Evolutionary conservation across 176 grass and related monocot genomes (phyloP).

Genomic region (Dendrocalamus sinicus): DNA sequence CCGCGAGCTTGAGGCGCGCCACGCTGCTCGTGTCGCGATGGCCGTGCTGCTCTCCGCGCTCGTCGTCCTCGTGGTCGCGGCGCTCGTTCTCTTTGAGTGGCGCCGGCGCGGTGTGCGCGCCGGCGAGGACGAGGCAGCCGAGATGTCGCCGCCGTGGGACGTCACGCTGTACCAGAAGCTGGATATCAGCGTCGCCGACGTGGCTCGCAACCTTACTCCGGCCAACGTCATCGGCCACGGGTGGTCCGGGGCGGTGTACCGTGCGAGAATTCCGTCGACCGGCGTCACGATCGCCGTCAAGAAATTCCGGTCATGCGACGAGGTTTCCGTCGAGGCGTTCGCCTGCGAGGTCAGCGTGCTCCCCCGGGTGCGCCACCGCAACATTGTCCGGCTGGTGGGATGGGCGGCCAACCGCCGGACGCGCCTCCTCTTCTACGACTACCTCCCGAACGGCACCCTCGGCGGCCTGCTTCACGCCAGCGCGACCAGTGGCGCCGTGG

Average conservation of each 20-base stretch:
- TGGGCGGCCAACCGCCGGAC: slow-evolving; percentile 76
- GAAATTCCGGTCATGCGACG: slow-evolving; percentile 73
- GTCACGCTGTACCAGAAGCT: slow-evolving; percentile 91
- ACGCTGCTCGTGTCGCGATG: slow-evolving; percentile 51
- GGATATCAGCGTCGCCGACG: slow-evolving; percentile 73
- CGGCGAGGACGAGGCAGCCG: slow-evolving; percentile 47
- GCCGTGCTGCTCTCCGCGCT: slow-evolving; percentile 72
- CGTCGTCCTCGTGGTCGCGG: slow-evolving; percentile 41
- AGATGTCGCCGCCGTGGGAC: slow-evolving; percentile 86
- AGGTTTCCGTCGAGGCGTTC: slow-evolving; percentile 63
- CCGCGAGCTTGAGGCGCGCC: slow-evolving; percentile 42
- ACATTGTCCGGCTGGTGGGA: slow-evolving; percentile 77
- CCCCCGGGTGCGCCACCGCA: slow-evolving; percentile 80
- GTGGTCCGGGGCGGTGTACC: slow-evolving; percentile 83
- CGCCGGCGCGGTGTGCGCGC: slow-evolving; percentile 17
- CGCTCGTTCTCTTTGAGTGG: slow-evolving; percentile 46
- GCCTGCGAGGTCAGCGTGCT: slow-evolving; percentile 76
- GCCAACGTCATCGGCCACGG: slow-evolving; percentile 69
- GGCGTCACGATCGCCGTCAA: slow-evolving; percentile 70
- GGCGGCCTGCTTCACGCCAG: slow-evolving; percentile 59
- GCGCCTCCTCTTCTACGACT: slow-evolving; percentile 87
- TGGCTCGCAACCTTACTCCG: slow-evolving; percentile 59
- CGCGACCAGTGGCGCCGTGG: slow-evolving; percentile 26
- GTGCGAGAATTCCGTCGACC: slow-evolving; percentile 49
- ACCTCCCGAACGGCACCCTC: slow-evolving; percentile 84